Evolutionary conservation across 306 rosid genomes (phyloP), one percentile per base, ranked within the genome.

Genomic region (Prunus mume): DNA sequence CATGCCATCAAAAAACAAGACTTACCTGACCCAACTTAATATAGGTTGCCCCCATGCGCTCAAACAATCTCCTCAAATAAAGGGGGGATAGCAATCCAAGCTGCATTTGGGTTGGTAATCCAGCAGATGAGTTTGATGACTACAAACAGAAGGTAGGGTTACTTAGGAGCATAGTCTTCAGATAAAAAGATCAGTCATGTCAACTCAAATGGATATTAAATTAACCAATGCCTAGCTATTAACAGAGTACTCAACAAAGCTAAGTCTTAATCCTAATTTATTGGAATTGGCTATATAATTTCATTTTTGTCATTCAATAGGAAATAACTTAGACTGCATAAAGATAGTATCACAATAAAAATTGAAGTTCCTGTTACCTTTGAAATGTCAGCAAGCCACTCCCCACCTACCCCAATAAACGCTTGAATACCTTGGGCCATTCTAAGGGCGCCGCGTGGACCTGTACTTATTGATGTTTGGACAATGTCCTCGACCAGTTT

Each of bases 11-110:
- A 14, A 25, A 50, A 72, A 51, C 70, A 57, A 55, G 20, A 69
- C 74, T 68, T 88, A 95, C 98, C 96, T 95, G 98, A 51, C 98
- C 98, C 78, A 95, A 78, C 79, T 92, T 95, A 83, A 95, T 83
- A 84, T 95, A 95, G 43, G 97, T 92, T 75, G 97, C 97, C 8
- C 97, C 98, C 93, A 95, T 85, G 76, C 97, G 96, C 83, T 95
- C 98, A 56, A 95, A 92, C 77, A 92, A 78, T 76, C 86, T 89
- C 83, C 98, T 90, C 88, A 95, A 73, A 79, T 95, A 90, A 79
- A 85, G 38, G 49, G 98, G 97, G 51, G 98, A 89, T 56, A 92
- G 74, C 78, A 89, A 78, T 78, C 97, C 96, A 84, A 86, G 91
- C 90, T 89, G 97, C 85, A 88, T 0, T 79, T 92, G 92, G 64